A percentile compares a stretch with the other conserved stretches of the same genome.
These are phyloP conservation scores for Monosporozyma yasuniensis DNA, from an alignment of 805 yeast species.

Conservation along the genomic window DNA sequence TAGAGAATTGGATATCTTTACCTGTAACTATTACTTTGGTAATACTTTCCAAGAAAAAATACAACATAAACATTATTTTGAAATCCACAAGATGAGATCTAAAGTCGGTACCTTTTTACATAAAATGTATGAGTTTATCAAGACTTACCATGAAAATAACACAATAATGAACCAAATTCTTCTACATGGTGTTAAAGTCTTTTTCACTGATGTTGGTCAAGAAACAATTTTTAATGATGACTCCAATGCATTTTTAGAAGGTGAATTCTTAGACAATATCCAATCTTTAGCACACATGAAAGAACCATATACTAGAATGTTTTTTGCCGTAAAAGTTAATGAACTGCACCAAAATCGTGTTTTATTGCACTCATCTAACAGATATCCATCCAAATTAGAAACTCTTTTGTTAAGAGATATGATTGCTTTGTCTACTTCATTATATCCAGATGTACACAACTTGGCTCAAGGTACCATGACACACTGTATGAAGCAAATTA, in stretches of 20 bases:
- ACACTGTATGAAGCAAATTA: conserved; percentile 59
- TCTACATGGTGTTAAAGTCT: conserved; percentile 57
- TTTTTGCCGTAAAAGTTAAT: conserved; percentile 64
- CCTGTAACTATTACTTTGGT: conserved; percentile 58
- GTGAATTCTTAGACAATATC: conserved; percentile 46
- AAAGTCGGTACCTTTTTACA: conserved; percentile 59
- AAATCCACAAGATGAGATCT: conserved; percentile 53
- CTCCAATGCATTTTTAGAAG: conserved; percentile 45
- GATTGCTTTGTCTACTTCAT: conserved; percentile 53
- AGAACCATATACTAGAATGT: conserved; percentile 68
- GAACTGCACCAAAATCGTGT: conserved; percentile 69
- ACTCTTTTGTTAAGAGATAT: conserved; percentile 55
- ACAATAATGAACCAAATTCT: conserved; percentile 53
- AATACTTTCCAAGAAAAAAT: conserved; percentile 38
- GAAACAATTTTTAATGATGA: conserved; percentile 54
- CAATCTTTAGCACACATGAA: conserved; percentile 55
- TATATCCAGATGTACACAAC: conserved; percentile 56
- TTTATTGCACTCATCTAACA: conserved; percentile 58
- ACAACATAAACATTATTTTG: conserved; percentile 35
- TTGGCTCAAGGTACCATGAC: conserved; percentile 63
- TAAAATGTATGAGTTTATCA: conserved; percentile 40
- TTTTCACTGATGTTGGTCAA: conserved; percentile 74
- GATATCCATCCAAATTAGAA: conserved; percentile 62
- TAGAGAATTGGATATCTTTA: conserved; percentile 53
- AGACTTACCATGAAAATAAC: conserved; percentile 48